Percentiles rank a stretch among this genome's conserved stretches.
phyloP scores from a whole-genome alignment of 768 basidiomycete genomes.

The Tricholomella constricta region DNA sequence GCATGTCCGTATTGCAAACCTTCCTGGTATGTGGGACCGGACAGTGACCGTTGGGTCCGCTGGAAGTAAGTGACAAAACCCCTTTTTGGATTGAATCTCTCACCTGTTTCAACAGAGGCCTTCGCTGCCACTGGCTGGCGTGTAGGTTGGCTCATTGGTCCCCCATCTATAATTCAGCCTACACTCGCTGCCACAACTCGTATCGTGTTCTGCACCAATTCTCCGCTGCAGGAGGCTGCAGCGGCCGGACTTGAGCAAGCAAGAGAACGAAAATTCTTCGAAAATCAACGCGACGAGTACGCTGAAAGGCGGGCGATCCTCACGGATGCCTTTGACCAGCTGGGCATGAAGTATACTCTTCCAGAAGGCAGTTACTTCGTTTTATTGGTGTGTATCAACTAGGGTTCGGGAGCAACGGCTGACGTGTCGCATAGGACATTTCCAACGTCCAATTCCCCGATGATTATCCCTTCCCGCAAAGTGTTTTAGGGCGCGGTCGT shows the following conservation, averaged over 20 bases:
- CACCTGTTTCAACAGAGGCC: constrained; percentile 57
- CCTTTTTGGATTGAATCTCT: not conserved
- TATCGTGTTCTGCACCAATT: constrained; percentile 94
- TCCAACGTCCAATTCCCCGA: constrained; percentile 79
- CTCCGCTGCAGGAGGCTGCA: constrained; percentile 92
- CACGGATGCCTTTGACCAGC: constrained; percentile 72
- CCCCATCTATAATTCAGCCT: constrained; percentile 77
- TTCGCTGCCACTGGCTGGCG: constrained; percentile 99
- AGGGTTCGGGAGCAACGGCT: not conserved
- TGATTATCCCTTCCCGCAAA: constrained; percentile 79
- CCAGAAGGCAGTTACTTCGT: constrained; percentile 94
- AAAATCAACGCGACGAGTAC: constrained; percentile 75
- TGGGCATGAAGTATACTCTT: constrained; percentile 83
- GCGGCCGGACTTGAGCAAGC: constrained; percentile 89
- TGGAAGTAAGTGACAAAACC: constrained; percentile 62
- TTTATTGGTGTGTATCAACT: constrained; percentile 60
- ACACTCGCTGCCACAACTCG: constrained; percentile 90
- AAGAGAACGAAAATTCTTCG: constrained; percentile 71
- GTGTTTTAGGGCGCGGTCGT: constrained; percentile 74
- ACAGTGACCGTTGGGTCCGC: constrained; percentile 97
- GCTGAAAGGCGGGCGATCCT: constrained; percentile 77
- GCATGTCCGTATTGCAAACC: constrained; percentile 87
- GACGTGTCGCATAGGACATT: constrained; percentile 56
- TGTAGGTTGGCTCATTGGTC: constrained; percentile 94
- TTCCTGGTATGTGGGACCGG: constrained; percentile 99